A percentile compares a stretch with the other conserved stretches of the same genome.
Evolutionary conservation across 2,329 filamentous ascomycete genomes (phyloP).

Genomic region (Coniella vitis): DNA sequence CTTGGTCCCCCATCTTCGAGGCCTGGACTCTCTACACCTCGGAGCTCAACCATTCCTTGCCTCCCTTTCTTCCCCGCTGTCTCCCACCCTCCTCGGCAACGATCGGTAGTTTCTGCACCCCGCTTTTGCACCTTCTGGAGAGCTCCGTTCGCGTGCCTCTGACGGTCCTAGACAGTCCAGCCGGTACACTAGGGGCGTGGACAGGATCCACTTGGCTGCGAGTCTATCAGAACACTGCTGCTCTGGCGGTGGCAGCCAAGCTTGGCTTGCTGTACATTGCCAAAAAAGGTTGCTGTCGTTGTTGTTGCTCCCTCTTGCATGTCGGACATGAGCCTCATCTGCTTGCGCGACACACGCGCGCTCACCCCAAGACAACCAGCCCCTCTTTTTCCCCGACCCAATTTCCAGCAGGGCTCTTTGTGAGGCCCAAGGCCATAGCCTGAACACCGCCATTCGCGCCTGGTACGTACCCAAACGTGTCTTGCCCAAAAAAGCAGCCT

Average conservation of each 20-base stretch:
- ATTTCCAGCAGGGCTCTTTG: no score
- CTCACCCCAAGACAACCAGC: no score
- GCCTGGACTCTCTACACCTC: background rate
- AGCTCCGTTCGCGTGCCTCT: background rate
- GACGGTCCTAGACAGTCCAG: background rate
- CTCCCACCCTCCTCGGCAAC: background rate
- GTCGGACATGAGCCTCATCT: no score
- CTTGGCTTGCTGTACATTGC: background rate
- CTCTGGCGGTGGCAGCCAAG: background rate
- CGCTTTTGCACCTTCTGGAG: constrained; percentile 1
- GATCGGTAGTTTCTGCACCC: background rate
- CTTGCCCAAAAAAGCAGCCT: background rate
- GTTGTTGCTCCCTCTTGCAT: background rate
- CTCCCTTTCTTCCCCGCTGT: background rate
- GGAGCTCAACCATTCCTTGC: background rate
- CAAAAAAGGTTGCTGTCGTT: no score
- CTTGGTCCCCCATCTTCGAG: background rate
- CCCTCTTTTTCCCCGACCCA: no score
- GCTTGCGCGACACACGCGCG: no score
- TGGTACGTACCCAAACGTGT: background rate
- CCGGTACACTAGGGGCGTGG: no score
- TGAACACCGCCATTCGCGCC: no score
- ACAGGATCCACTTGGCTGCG: background rate
- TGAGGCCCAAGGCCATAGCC: no score
- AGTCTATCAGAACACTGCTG: background rate